A percentile compares a stretch with the other conserved stretches of the same genome.
Conservation (phyloP, 2,329 filamentous ascomycete genomes). For the Trichoderma sp. region DNA sequence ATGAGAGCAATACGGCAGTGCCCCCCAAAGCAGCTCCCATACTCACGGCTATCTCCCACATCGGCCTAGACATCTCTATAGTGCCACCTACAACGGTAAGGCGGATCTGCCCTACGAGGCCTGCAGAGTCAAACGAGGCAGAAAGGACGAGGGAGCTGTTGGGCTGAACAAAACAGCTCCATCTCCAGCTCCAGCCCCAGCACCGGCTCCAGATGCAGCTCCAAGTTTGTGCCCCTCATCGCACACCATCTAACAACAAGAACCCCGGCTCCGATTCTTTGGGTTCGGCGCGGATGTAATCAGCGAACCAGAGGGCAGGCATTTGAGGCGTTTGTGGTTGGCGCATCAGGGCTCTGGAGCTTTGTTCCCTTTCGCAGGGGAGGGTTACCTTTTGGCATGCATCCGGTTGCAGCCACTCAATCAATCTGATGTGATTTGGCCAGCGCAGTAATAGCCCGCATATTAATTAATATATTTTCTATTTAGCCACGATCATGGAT, state of each 20-base stretch:
- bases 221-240: slow-evolving; percentile 9
- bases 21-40: not conserved
- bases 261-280: slow-evolving; percentile 15
- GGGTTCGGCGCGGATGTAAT: not conserved
- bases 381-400: not conserved
- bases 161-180: slow-evolving; percentile 1
- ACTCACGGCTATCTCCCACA: not conserved
- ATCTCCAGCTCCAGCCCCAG: not conserved
- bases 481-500: not conserved
- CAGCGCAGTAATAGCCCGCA: not conserved
- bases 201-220: not conserved
- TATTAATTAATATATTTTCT: not conserved
- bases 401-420: not conserved
- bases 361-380: not conserved
- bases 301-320: not conserved
- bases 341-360: not conserved
- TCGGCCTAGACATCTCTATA: not conserved
- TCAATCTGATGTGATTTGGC: not conserved
- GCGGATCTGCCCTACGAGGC: not conserved
- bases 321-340: slow-evolving; percentile 8
- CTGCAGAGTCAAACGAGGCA: not conserved
- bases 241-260: slow-evolving; percentile 1
- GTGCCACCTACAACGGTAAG: not conserved
- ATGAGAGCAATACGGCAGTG: not conserved
- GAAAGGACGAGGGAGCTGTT: not conserved